Evolutionary conservation across 2,329 filamentous ascomycete genomes (phyloP), one percentile per base, ranked within the genome.

Genomic region (Hymenoscyphus linearis): DNA sequence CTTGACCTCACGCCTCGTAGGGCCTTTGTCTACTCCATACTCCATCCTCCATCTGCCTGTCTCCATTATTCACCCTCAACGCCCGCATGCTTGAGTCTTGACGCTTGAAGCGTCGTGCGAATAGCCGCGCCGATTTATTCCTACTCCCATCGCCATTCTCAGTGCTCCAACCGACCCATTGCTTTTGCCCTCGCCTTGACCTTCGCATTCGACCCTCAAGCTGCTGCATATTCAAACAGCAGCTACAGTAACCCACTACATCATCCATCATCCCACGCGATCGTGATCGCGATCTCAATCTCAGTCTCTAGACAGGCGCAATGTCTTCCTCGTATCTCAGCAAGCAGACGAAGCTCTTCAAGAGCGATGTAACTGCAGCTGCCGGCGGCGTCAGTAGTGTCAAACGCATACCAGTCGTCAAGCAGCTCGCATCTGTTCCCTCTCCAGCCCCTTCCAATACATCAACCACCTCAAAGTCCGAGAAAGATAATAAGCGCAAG

Each of bases 401-500:
- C 14, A 82, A 80, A 64, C 82, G 75, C 65, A 16, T 44, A 25
- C 78, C 73, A 74, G 36, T 73, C 74, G 78, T 77, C 72, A 76
- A 72, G 73, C 78, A 73, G 68, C 70, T 74, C 60, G 72, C 74
- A 60, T 82, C 82, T 55, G 83, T 84, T 13, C 82, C 83, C 18
- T 91, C 83, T 57, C 87, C 84, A 52, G 84, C 85, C 47, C 85
- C 80, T 53, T 88, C 79, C 26, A 82, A 75, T n/a, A 37, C 80
- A 56, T 83, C 81, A 40, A 78, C 74, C n/a, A 60, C 79, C 56
- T 82, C 80, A 50, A 80, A 76, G 16, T 73, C 74, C 18, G 82
- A 85, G 54, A 78, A 86, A 63, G 89, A 89, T 55, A 82, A 82
- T 60, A 86, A 85, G 73, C 80, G 80, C 64, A 86, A 87, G 75